Evolutionary conservation across 2,329 filamentous ascomycete species (phyloP), one percentile per base, ranked within the genome.

Genomic region (Aspergillus neotritici): DNA sequence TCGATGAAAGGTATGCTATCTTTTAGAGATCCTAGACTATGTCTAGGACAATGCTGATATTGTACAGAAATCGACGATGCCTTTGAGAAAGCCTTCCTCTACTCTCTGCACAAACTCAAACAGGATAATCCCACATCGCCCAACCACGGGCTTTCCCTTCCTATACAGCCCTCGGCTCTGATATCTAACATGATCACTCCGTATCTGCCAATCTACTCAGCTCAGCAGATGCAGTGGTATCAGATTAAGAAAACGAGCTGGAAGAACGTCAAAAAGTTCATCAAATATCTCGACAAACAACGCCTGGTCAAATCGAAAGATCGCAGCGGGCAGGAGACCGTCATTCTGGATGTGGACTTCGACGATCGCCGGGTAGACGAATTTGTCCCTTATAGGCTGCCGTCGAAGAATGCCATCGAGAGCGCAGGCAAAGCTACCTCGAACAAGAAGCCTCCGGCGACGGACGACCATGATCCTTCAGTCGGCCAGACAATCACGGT

Each of bases 241-340:
- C 78, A 82, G 51, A 82, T 85, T 62, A 85, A 84, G 57, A 85
- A 84, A 64, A 82, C 80, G 3, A 81, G 77, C 48, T 84, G 79
- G 78, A 85, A 85, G 65, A 84, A 78, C 48, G 75, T 82, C 47
- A 82, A 80, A 57, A 85, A 83, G 52, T 84, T 85, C 59, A 76
- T 85, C 63, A 85, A 84, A 54, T 70, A 77, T 41, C 68, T 86
- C 8, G 81, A 84, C 60, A 85, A 84, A 61, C 68, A 78, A 37
- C 61, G 71, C 13, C 66, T 84, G n/a, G 62, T 83, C 52, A 83
- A 81, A 55, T 75, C 73, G 35, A 85, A 85, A 58, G 82, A 84
- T 38, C 73, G 78, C 30, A 78, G 76, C 48, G 79, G 79, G 4
- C 76, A 80, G 30, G 82, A 85, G 56, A 79, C 78, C 0, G 73